Percentiles rank a stretch among this genome's conserved stretches.
Conservation (phyloP, 768 basidiomycete genomes). For the Plicaturopsis crispa region DNA sequence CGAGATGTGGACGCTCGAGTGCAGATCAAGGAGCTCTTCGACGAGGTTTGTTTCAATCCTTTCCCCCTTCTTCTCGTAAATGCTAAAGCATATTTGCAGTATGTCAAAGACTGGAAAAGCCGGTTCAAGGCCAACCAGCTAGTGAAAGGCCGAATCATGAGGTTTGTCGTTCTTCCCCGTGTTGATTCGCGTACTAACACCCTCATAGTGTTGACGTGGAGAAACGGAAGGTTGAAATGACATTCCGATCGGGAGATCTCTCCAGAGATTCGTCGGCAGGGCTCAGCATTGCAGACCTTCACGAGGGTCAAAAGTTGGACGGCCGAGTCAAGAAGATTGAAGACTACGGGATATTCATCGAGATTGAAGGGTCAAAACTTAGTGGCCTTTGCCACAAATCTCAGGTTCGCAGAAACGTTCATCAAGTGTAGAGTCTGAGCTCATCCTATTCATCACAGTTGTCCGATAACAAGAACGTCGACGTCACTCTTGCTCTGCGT, state of each 20-base stretch:
- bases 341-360: constrained; percentile 88
- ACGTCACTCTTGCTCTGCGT: constrained; percentile 68
- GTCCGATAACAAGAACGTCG: constrained; percentile 80
- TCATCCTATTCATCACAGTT: constrained; percentile 39
- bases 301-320: constrained; percentile 73
- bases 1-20: constrained; percentile 83
- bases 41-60: constrained; percentile 61
- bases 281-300: constrained; percentile 47
- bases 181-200: constrained; percentile 2
- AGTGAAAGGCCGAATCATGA: constrained; percentile 79
- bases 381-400: constrained; percentile 93
- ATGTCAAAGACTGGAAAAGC: constrained; percentile 91
- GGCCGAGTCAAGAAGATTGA: constrained; percentile 78
- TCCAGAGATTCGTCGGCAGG: constrained; percentile 27
- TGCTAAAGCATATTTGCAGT: constrained; percentile 58
- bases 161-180: constrained; percentile 31
- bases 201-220: constrained; percentile 57
- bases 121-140: constrained; percentile 75
- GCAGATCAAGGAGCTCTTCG: constrained; percentile 89
- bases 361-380: constrained; percentile 77
- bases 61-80: too few relatives aligned
- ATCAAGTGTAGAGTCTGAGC: neutral
- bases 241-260: constrained; percentile 66
- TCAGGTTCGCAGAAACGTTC: constrained; percentile 49
- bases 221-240: constrained; percentile 83